These are phyloP conservation scores for Diaporthe sp. DNA, from an alignment of 2,329 filamentous ascomycete species.

Conservation along the genomic window DNA sequence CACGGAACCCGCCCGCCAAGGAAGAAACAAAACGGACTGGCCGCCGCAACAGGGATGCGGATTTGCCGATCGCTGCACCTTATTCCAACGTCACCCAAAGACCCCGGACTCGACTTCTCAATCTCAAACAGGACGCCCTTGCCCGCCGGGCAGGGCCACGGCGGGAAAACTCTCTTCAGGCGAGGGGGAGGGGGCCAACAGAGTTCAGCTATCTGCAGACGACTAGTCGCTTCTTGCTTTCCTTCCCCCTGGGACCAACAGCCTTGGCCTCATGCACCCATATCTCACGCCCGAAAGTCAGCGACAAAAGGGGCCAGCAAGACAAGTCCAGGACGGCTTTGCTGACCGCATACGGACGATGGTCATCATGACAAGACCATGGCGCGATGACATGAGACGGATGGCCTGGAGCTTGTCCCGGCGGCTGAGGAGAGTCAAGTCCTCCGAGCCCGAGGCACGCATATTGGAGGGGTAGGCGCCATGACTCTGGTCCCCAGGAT, in stretches of 20 bases:
- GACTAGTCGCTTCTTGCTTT: slow-evolving; percentile 11
- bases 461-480: slow-evolving; percentile 17
- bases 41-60: slow-evolving; percentile 4
- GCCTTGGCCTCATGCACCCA: slow-evolving; percentile 19
- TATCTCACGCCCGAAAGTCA: too few species aligned
- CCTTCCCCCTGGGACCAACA: not conserved
- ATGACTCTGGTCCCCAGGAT: not conserved
- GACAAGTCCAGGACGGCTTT: not conserved
- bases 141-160: not conserved
- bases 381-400: slow-evolving; percentile 16
- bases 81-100: slow-evolving; percentile 25
- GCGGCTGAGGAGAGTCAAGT: slow-evolving; percentile 13
- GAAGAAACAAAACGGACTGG: slow-evolving; percentile 2
- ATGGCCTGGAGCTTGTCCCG: not conserved
- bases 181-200: not conserved
- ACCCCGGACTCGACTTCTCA: not conserved
- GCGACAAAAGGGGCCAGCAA: not conserved
- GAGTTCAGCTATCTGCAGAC: not conserved
- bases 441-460: too few species aligned
- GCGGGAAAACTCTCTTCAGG: not conserved
- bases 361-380: not conserved
- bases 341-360: not conserved
- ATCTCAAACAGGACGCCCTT: slow-evolving; percentile 15
- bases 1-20: not conserved
- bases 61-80: slow-evolving; percentile 8